These are phyloP conservation scores for Phaffia rhodozyma DNA, from an alignment of 1,284 basidiomycete species.

Conservation along the genomic window DNA sequence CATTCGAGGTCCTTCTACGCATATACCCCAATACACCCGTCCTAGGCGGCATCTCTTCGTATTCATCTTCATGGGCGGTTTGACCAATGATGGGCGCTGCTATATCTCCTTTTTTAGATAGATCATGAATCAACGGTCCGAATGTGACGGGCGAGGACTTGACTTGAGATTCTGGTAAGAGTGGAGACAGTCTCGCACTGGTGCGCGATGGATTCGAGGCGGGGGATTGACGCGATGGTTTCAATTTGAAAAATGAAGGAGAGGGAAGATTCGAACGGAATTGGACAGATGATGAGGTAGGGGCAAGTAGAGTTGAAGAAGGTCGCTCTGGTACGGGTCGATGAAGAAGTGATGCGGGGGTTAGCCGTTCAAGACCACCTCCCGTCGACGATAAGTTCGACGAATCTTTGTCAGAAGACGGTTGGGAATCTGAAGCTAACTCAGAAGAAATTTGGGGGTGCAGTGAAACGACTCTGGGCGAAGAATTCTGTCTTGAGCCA, in stretches of 20 bases:
- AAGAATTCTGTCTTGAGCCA: too few species aligned
- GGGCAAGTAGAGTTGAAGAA: not conserved
- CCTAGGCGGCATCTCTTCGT: not conserved
- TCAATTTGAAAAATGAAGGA: not conserved
- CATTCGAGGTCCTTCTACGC: not conserved
- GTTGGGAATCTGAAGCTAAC: not conserved
- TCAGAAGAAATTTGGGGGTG: too few species aligned
- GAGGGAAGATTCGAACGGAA: not conserved
- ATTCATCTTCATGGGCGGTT: not conserved
- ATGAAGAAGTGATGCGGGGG: not conserved
- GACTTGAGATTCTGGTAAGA: not conserved
- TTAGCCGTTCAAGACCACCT: not conserved
- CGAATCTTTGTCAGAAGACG: not conserved
- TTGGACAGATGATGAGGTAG: slow-evolving; percentile 4
- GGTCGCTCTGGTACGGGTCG: not conserved
- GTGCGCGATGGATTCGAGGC: not conserved
- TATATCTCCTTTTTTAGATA: slow-evolving; percentile 1
- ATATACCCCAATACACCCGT: slow-evolving; percentile 10
- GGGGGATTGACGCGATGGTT: not conserved
- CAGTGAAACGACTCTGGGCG: too few species aligned
- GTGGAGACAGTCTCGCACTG: not conserved
- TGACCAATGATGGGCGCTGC: not conserved
- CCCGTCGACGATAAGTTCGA: not conserved
- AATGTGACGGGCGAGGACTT: not conserved
- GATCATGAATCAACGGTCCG: not conserved